phyloP scores from a whole-genome alignment of 108 stramenopile genomes.

The Cyclostephanos invisitatus region DNA sequence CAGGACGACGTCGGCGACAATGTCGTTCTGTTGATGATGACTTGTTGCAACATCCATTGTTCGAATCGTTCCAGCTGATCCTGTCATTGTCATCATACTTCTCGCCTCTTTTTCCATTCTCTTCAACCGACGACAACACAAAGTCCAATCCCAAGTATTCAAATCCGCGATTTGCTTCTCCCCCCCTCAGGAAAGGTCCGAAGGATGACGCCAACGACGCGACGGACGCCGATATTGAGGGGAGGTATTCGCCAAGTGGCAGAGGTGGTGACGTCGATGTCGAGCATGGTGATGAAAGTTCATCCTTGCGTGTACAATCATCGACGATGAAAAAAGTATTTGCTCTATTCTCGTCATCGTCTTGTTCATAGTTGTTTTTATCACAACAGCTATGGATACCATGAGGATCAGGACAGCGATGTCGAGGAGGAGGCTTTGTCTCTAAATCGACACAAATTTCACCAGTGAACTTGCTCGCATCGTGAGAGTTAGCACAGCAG shows the following conservation, averaged over 20 bases:
- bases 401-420: not conserved
- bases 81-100: not conserved
- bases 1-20: constrained; percentile 26
- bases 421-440: not conserved
- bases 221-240: constrained; percentile 68
- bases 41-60: not conserved
- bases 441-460: constrained; percentile 81
- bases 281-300: constrained; percentile 19
- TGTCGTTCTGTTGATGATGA: not conserved
- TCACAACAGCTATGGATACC: not conserved
- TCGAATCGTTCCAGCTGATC: not conserved
- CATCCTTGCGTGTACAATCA: not conserved
- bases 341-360: not conserved
- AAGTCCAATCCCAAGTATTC: constrained; percentile 89
- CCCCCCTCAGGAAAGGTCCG: constrained; percentile 64
- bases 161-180: constrained; percentile 77
- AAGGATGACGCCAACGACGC: constrained; percentile 52
- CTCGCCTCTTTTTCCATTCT: not conserved
- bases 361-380: not conserved
- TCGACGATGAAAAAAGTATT: not conserved
- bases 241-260: constrained; percentile 63
- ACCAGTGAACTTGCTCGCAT: constrained; percentile 70
- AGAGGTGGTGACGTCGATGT: constrained; percentile 12
- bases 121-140: constrained; percentile 59
- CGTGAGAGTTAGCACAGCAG: constrained; percentile 86